Conservation (phyloP, 1,139 yeast genomes). For the Zygosaccharomyces pseudobailii region DNA sequence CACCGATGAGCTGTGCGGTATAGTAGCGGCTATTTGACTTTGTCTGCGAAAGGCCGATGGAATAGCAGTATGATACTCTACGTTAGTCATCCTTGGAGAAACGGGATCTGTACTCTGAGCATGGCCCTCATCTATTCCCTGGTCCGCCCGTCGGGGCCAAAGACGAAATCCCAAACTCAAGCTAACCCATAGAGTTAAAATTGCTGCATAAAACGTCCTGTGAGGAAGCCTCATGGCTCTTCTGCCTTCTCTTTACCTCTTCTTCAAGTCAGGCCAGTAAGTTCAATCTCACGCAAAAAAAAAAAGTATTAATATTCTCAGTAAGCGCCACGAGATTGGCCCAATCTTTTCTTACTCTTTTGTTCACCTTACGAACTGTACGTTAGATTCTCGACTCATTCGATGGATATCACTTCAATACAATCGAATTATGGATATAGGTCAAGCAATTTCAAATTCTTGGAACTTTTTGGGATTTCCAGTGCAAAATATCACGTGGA, state of each 20-base stretch:
- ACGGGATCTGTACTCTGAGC: not conserved
- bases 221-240: constrained; percentile 4
- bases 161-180: constrained; percentile 4
- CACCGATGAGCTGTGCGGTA: not conserved
- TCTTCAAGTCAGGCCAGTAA: not conserved
- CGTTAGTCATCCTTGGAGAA: not conserved
- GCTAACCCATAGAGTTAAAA: constrained; percentile 2
- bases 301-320: not conserved
- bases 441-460: not conserved
- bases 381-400: not conserved
- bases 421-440: not conserved
- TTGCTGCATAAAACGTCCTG: not conserved
- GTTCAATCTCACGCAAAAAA: not conserved
- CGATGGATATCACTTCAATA: not conserved
- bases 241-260: not conserved
- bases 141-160: constrained; percentile 3
- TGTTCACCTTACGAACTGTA: not conserved
- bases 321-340: not conserved
- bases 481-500: not conserved
- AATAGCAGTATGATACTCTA: constrained; percentile 10
- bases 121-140: not conserved
- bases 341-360: constrained; percentile 1
- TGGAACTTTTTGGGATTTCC: not conserved
- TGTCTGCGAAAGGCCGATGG: constrained; percentile 11
- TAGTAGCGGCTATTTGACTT: not conserved